Base-by-base conservation (phyloP, 345 rosid genomes). In the Heritiera fomes region DNA sequence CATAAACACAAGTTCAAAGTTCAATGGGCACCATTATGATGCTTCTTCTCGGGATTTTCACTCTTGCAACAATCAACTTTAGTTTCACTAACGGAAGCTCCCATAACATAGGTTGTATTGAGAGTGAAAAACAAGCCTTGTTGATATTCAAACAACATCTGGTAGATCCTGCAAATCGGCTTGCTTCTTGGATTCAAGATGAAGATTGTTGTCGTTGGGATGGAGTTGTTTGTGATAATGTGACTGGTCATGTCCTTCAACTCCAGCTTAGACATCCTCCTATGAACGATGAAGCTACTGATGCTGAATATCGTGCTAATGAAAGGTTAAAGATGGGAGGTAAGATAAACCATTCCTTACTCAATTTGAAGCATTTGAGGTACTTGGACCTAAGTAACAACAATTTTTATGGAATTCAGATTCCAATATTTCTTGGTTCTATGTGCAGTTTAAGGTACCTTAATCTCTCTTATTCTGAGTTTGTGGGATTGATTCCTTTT, bases 321-420 rank as follows among this genome's bases (percentile, higher is more conserved):
- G 43, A 75, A 18, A 64, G 23, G 40, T 74, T 75, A 40, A 65
- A 72, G 47, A 32, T 79, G 69, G 70, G 82, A 17, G 82, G 80
- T 73, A 58, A 71, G 61, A 59, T 86, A 28, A 55, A 45, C 64
- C 50, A 28, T 59, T 84, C 87, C 67, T 65, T 84, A 40, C 81
- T 78, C 52, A 41, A 53, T 1, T 61, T 86, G 68, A 45, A 60
- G 3, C 43, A 72, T 38, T 38, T 80, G 72, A 40, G 40, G 6
- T 78, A 71, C 30, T 55, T 84, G 10, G 84, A 84, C 77, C 66
- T 84, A 7, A 86, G 85, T 52, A 11, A 20, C 56, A 86, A 84
- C 47, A 68, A 84, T 43, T 84, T 86, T 52, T 47, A 28, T 41
- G 82, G 79, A 7, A 32, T 41, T 45, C 17, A 20, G 30, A 80